phyloP scores from a whole-genome alignment of 2,329 filamentous ascomycete species.

The Dactylellina leptospora region DNA sequence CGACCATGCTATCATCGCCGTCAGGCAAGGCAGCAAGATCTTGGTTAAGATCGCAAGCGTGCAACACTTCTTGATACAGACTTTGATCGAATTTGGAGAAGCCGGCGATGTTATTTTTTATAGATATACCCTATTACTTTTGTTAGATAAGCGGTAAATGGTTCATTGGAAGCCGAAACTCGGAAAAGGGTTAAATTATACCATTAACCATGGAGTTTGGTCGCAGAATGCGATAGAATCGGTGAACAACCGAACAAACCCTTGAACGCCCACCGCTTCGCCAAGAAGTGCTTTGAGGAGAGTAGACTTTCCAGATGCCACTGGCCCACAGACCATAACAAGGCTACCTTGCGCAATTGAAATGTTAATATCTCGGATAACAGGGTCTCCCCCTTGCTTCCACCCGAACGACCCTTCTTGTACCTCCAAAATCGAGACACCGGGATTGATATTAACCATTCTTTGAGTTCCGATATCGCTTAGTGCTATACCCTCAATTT shows the following conservation, averaged over 20 bases:
- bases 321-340: constrained; percentile 61
- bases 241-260: constrained; percentile 55
- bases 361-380: constrained; percentile 58
- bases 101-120: constrained; percentile 61
- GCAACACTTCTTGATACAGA: constrained; percentile 59
- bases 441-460: constrained; percentile 13
- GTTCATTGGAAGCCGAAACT: not conserved
- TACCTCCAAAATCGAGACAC: constrained; percentile 18
- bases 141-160: not conserved
- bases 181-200: not conserved
- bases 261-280: constrained; percentile 58
- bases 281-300: constrained; percentile 61
- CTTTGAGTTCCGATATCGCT: constrained; percentile 42
- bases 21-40: constrained; percentile 60
- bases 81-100: constrained; percentile 57
- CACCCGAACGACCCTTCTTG: constrained; percentile 36
- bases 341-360: constrained; percentile 54
- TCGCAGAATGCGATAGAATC: constrained; percentile 62
- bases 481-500: constrained; percentile 3
- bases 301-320: constrained; percentile 63
- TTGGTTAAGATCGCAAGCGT: constrained; percentile 59
- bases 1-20: constrained; percentile 61
- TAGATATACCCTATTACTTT: constrained; percentile 57
- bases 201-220: constrained; percentile 60
- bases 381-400: constrained; percentile 7